Base-by-base conservation (phyloP, 192 early-diverging fungal species). In the Phlyctochytrium arcticum region DNA sequence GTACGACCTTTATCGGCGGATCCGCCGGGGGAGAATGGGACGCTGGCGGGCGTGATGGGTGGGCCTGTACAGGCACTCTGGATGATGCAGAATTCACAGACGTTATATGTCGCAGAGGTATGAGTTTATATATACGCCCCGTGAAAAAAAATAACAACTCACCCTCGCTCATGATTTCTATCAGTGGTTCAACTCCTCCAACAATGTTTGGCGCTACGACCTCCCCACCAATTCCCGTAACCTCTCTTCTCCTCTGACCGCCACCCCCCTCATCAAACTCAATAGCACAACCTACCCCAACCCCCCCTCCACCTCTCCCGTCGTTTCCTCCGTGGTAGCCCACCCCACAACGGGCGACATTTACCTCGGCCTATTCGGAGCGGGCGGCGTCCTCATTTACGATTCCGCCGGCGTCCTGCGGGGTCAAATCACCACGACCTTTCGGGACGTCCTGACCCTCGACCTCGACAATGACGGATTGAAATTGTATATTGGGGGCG, bases 131-230 rank as follows among this genome's bases (percentile, higher is more conserved):
- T n/a, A n/a, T n/a, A n/a, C n/a, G n/a, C n/a, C n/a, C n/a, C n/a
- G n/a, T n/a, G n/a, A n/a, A n/a, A n/a, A n/a, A n/a, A n/a, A n/a
- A n/a, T n/a, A n/a, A n/a, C n/a, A n/a, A n/a, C n/a, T n/a, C n/a
- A n/a, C n/a, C n/a, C n/a, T n/a, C n/a, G n/a, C n/a, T n/a, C n/a
- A n/a, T n/a, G n/a, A n/a, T 53, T 4, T 8, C 29, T 27, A 3
- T 27, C 30, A 53, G 53, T 66, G 64, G 64, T 66, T 66, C 54
- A 66, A 66, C 39, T 23, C 37, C 17, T 57, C 54, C 6, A 66
- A 66, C 64, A 66, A 66, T 51, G 57, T 66, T 19, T 49, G 37
- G 48, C 27, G 19, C n/a, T 66, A 31, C 44, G 19, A 21, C 29
- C 24, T 53, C 29, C 50, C 19, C 23, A 44, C 15, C 21, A 27